Evolutionary conservation across 345 rosid genomes (phyloP).

Genomic region (Salix arbutifolia): DNA sequence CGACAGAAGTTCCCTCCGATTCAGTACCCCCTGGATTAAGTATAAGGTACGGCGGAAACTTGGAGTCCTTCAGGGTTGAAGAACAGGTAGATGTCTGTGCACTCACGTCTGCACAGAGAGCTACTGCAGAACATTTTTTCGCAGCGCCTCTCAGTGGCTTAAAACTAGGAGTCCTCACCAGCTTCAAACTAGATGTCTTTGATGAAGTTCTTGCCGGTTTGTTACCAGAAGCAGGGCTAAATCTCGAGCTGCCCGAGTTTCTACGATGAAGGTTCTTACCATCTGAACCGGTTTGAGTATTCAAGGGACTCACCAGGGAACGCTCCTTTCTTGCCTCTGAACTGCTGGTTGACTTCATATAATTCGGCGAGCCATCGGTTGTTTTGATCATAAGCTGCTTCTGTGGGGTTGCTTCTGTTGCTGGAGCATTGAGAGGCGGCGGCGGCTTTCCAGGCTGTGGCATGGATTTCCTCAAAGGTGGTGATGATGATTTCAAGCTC

Average conservation of each 20-base stretch:
- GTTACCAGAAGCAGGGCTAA: constrained; percentile 33
- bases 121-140: constrained; percentile 43
- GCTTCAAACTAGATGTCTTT: constrained; percentile 50
- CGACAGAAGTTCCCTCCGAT: constrained; percentile 68
- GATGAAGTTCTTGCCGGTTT: constrained; percentile 30
- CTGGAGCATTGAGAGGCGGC: constrained; percentile 19
- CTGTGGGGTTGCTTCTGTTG: constrained; percentile 21
- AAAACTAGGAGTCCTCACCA: constrained; percentile 58
- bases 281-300: constrained; percentile 25
- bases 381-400: constrained; percentile 36
- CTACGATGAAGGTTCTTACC: constrained; percentile 27
- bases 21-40: constrained; percentile 62
- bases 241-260: constrained; percentile 24
- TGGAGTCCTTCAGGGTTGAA: constrained; percentile 78
- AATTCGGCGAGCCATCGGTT: constrained; percentile 51
- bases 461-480: constrained; percentile 27
- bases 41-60: constrained; percentile 64
- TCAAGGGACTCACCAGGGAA: constrained; percentile 42
- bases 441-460: constrained; percentile 50
- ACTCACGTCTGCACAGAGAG: constrained; percentile 40
- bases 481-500: constrained; percentile 26
- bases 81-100: constrained; percentile 78
- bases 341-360: constrained; percentile 84
- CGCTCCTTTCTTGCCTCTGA: constrained; percentile 74
- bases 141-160: constrained; percentile 43